A percentile compares a stretch with the other conserved stretches of the same genome.
These are phyloP conservation scores for Petrea volubilis DNA, from an alignment of 257 asterid species.

Conservation along the genomic window DNA sequence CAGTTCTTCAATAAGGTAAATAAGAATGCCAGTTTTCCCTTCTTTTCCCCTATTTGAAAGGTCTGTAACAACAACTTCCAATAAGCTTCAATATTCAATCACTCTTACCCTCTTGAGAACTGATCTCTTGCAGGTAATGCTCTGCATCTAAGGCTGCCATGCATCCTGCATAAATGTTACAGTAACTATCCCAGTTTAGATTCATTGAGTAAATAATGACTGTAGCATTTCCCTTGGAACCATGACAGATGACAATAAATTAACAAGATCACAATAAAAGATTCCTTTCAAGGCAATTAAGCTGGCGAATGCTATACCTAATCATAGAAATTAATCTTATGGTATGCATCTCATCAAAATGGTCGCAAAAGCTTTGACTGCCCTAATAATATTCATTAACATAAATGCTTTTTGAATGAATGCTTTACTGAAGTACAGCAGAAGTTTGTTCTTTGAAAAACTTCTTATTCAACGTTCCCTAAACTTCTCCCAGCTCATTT, in stretches of 20 bases:
- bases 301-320: conserved; percentile 8
- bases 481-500: not conserved
- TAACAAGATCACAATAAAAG: not conserved
- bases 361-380: not conserved
- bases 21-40: conserved; percentile 8
- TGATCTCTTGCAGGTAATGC: conserved; percentile 89
- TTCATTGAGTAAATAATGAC: not conserved
- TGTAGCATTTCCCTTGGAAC: not conserved
- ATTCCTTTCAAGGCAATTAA: conserved; percentile 14
- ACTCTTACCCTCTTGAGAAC: conserved; percentile 91
- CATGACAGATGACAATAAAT: not conserved
- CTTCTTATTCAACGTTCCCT: not conserved
- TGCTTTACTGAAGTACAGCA: no score
- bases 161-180: conserved; percentile 60
- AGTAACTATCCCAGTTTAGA: conserved; percentile 11
- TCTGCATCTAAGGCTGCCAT: conserved; percentile 99
- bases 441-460: not conserved
- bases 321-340: not conserved
- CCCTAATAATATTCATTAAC: no score
- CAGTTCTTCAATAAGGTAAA: not conserved
- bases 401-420: no score
- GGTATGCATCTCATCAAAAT: not conserved
- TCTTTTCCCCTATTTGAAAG: conserved; percentile 11
- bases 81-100: conserved; percentile 55
- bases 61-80: conserved; percentile 26